Percentiles rank a stretch among this genome's conserved stretches.
phyloP scores from a whole-genome alignment of 768 basidiomycete species.

The Termitomyces sp. region DNA sequence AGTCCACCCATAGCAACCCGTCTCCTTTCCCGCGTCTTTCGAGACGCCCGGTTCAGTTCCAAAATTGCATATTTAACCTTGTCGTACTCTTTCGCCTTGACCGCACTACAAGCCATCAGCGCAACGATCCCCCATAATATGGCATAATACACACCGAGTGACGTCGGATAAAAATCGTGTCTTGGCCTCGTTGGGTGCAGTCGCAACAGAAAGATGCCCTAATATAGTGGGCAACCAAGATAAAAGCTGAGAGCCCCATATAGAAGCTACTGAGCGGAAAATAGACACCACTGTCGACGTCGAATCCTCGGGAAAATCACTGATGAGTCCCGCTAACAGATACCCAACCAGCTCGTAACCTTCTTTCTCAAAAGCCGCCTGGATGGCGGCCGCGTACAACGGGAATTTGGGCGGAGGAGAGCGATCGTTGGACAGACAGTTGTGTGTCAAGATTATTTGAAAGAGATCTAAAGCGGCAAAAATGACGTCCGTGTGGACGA shows the following conservation, averaged over 20 bases:
- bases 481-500: conserved; percentile 78
- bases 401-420: conserved; percentile 53
- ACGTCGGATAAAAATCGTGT: conserved; percentile 70
- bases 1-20: conserved; percentile 32
- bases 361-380: conserved; percentile 56
- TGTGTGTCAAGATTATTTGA: conserved; percentile 68
- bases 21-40: conserved; percentile 67
- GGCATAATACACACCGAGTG: conserved; percentile 49
- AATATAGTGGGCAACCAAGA: conserved; percentile 70
- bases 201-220: conserved; percentile 57
- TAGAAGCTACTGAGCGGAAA: conserved; percentile 57
- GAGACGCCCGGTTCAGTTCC: conserved; percentile 62
- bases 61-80: conserved; percentile 80
- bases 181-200: conserved; percentile 61
- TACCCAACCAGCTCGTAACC: conserved; percentile 66
- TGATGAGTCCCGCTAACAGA: conserved; percentile 72
- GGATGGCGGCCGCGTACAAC: conserved; percentile 58
- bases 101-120: conserved; percentile 37
- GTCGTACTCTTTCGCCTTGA: conserved; percentile 62
- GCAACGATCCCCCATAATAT: not conserved
- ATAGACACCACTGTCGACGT: conserved; percentile 69
- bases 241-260: conserved; percentile 67
- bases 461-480: conserved; percentile 81
- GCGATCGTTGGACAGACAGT: conserved; percentile 46
- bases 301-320: conserved; percentile 86